Base-by-base conservation (phyloP, 148 eudicot genomes). In the Mesembryanthemum crystallinum region DNA sequence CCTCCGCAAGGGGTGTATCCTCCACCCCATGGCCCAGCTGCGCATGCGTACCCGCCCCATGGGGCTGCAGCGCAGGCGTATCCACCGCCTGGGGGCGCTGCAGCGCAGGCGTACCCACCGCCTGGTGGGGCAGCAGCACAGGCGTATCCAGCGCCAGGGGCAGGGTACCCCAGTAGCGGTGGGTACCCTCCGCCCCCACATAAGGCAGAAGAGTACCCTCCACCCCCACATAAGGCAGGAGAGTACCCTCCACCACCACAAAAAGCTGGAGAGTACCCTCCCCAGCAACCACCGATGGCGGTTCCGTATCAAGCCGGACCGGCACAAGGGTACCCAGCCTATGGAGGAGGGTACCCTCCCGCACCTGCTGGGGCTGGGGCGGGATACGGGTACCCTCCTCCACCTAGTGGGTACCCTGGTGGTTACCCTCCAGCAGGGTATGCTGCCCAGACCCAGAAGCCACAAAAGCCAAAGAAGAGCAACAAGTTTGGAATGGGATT, bases 391-490 rank as follows among this genome's bases (percentile, higher is more conserved):
- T 80, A 81, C 69, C 84, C 84, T 69, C 81, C 71, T 3, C 39
- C 39, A 5, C 35, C 54, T 54, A 76, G 76, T 0, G 82, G 80
- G 62, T 84, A 84, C 39, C 83, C 84, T 57, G 83, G 72, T 18
- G 77, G 73, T 11, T 70, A 75, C 57, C 60, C 70, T 3, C 73
- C 83, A 1, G 75, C 75, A n/a, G 84, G 84, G 64, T 81, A 81
- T 11, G 71, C 54, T 8, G 11, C 49, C 11, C 28, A 49, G 8
- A 25, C 39, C 4, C 86, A 79, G 15, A 66, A 75, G 23, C 81
- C 85, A 13, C 79, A 87, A 57, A 80, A 76, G 77, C 85, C 84
- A 15, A 80, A 73, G 73, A 84, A 81, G 72, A 82, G 72, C 12
- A 68, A 58, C 8, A 63, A 68, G 2, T 42, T 76, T 5, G 87